phyloP scores from a whole-genome alignment of 1,284 basidiomycete species.

The Cutaneotrichosporon sp. region DNA sequence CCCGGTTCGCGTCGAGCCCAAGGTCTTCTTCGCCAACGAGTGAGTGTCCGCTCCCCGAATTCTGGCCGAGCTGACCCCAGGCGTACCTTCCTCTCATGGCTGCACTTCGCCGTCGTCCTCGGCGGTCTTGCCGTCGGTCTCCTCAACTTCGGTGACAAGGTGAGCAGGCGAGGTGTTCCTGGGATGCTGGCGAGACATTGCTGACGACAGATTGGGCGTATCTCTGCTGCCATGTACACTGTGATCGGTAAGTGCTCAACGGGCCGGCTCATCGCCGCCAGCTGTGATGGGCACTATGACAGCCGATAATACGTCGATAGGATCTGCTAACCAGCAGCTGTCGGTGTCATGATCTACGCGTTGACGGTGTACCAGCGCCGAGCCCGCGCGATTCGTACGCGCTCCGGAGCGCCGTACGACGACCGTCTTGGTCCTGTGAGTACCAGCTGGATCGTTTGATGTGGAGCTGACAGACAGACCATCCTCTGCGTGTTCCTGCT shows the following conservation, averaged over 20 bases:
- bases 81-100: constrained; percentile 90
- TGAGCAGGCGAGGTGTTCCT: constrained; percentile 42
- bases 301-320: not conserved
- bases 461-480: constrained; percentile 60
- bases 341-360: constrained; percentile 96
- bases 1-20: constrained; percentile 89
- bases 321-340: constrained; percentile 62
- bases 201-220: constrained; percentile 50
- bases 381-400: constrained; percentile 85
- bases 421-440: constrained; percentile 84
- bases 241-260: constrained; percentile 47
- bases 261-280: not conserved
- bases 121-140: constrained; percentile 93
- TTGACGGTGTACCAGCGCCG: constrained; percentile 96
- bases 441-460: not conserved
- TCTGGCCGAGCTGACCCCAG: constrained; percentile 25
- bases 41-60: constrained; percentile 48
- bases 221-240: constrained; percentile 55
- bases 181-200: not conserved
- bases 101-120: constrained; percentile 92
- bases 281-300: not conserved
- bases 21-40: constrained; percentile 89
- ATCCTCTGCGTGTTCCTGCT: constrained; percentile 81
- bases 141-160: constrained; percentile 94
- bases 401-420: constrained; percentile 94